Conservation (phyloP, 2,329 filamentous ascomycete species). For the Rutstroemia sydowiana region DNA sequence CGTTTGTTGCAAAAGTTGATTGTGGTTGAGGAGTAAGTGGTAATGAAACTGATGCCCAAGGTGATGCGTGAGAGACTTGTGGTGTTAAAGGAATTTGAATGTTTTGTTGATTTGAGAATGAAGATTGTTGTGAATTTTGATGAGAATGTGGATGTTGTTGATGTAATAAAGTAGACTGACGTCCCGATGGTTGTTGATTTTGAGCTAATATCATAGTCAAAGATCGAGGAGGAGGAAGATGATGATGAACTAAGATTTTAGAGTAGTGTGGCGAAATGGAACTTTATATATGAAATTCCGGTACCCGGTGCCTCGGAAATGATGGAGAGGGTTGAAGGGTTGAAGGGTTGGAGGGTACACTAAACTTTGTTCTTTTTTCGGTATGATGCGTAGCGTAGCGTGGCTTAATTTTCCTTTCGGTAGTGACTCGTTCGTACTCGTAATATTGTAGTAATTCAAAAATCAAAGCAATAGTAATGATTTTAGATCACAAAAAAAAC, state of each 20-base stretch:
- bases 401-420: no score
- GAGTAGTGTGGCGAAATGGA: not conserved
- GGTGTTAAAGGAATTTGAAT: not conserved
- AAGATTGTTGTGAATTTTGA: not conserved
- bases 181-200: not conserved
- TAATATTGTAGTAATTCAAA: no score
- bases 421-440: no score
- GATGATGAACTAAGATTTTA: not conserved
- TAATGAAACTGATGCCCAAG: not conserved
- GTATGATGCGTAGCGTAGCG: not conserved
- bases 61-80: not conserved
- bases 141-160: not conserved
- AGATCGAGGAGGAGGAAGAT: not conserved
- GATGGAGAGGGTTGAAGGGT: not conserved
- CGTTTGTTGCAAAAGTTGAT: slow-evolving; percentile 8
- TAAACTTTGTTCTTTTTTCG: not conserved
- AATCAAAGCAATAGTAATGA: not conserved
- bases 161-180: not conserved
- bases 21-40: not conserved
- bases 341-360: not conserved
- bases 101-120: not conserved
- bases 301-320: no score
- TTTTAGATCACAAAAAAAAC: not conserved
- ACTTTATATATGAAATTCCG: not conserved
- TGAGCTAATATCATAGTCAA: slow-evolving; percentile 1